These are phyloP conservation scores for Sphaerobolus stellatus DNA, from an alignment of 1,284 basidiomycete species.

Conservation along the genomic window DNA sequence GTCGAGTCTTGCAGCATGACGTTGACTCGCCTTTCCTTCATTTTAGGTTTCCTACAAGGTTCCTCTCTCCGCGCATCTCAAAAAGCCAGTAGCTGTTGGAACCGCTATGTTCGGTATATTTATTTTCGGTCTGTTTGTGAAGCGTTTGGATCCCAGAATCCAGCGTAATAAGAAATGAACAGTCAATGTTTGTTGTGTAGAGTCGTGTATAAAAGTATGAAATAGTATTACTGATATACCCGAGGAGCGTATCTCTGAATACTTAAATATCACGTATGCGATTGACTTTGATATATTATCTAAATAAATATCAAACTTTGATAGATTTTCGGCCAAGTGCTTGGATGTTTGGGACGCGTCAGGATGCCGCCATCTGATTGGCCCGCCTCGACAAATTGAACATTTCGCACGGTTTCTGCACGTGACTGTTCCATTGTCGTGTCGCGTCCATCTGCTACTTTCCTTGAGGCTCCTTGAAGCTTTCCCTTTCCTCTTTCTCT, in stretches of 20 bases:
- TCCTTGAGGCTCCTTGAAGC: not conserved
- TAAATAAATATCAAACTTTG: too few relatives aligned
- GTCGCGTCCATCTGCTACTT: not conserved
- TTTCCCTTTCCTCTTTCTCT: not conserved
- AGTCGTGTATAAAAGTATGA: too few relatives aligned
- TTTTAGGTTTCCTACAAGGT: constrained; percentile 83
- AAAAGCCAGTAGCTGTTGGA: constrained; percentile 79
- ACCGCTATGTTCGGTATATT: constrained; percentile 67
- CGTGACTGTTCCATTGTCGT: not conserved
- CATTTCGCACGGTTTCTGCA: too few relatives aligned
- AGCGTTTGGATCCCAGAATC: constrained; percentile 67
- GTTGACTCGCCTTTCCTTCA: constrained; percentile 18
- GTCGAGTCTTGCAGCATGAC: constrained; percentile 8
- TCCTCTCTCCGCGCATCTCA: constrained; percentile 70
- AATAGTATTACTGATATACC: not conserved
- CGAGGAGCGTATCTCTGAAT: too few relatives aligned
- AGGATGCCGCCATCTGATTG: not conserved
- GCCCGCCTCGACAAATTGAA: not conserved
- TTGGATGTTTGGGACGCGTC: too few relatives aligned
- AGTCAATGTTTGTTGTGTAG: not conserved
- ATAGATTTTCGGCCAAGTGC: too few relatives aligned
- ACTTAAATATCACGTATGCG: not conserved
- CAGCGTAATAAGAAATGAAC: constrained; percentile 24
- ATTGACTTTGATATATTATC: not conserved
- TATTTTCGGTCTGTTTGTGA: constrained; percentile 54